phyloP scores from a whole-genome alignment of 1,139 yeast genomes.

The Petasospora fabianii region DNA sequence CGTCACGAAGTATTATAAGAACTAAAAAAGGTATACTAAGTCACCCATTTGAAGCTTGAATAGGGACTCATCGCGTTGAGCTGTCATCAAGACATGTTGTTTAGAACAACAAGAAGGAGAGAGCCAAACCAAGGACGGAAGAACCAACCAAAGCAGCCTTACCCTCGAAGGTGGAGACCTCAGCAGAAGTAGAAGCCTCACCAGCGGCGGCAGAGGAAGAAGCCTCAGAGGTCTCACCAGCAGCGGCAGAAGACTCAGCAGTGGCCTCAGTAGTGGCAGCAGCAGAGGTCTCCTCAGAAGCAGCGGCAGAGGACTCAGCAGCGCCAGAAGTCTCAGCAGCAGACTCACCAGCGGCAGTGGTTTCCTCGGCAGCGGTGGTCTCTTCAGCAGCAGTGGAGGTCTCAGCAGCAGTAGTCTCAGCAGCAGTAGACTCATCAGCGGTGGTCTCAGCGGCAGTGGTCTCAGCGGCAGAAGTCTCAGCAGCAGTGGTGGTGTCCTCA shows the following conservation, averaged over 20 bases:
- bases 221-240: too few species aligned
- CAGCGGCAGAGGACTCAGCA: conserved; percentile 1
- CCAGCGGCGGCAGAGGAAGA: conserved; percentile 4
- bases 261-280: conserved; percentile 2
- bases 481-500: conserved; percentile 1
- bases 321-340: conserved; percentile 3
- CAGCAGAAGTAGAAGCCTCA: conserved; percentile 4
- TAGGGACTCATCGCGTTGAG: background rate
- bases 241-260: conserved; percentile 1
- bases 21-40: background rate
- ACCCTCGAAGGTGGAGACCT: conserved; percentile 17
- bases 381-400: background rate
- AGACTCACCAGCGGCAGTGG: conserved; percentile 2
- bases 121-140: conserved; percentile 13
- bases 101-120: conserved; percentile 16
- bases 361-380: background rate
- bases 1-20: too few species aligned
- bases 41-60: background rate
- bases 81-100: background rate
- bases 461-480: conserved; percentile 3
- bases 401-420: conserved; percentile 5
- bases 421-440: background rate
- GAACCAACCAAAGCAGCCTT: conserved; percentile 14
- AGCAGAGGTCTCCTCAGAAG: conserved; percentile 3
- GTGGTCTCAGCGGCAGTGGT: conserved; percentile 2